These are phyloP conservation scores for Kodamaea alishanica DNA, from an alignment of 1,139 yeast species.

Conservation along the genomic window DNA sequence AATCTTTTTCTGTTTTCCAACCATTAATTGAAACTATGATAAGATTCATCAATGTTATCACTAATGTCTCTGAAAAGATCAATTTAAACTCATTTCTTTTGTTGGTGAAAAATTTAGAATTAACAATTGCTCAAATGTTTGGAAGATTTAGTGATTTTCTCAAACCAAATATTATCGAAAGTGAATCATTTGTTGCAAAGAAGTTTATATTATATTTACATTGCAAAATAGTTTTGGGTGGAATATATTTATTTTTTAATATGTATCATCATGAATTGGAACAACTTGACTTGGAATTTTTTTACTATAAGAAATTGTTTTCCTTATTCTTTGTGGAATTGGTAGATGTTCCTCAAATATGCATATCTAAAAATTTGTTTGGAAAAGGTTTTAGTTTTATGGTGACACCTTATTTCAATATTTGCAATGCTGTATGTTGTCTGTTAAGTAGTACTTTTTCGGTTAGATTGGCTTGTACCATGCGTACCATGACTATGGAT, in stretches of 20 bases:
- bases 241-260: conserved; percentile 23
- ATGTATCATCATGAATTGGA: conserved; percentile 24
- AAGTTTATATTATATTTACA: conserved; percentile 9
- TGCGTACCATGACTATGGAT: background rate
- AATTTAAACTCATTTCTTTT: conserved; percentile 11
- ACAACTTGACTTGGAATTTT: conserved; percentile 18
- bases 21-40: conserved; percentile 5
- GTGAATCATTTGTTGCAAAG: conserved; percentile 4
- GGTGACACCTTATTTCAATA: conserved; percentile 11
- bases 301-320: conserved; percentile 24
- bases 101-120: conserved; percentile 13
- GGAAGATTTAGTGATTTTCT: conserved; percentile 6
- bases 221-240: conserved; percentile 17
- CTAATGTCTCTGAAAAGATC: conserved; percentile 12
- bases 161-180: background rate
- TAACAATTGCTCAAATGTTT: conserved; percentile 10
- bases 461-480: conserved; percentile 8
- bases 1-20: conserved; percentile 12
- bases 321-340: conserved; percentile 20
- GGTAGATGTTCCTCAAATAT: conserved; percentile 8
- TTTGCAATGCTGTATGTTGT: conserved; percentile 9
- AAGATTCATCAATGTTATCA: conserved; percentile 7
- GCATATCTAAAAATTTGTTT: conserved; percentile 7
- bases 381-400: conserved; percentile 10
- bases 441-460: conserved; percentile 11